Conservation (phyloP, 116 monocot species). For the Posidonia oceanica region DNA sequence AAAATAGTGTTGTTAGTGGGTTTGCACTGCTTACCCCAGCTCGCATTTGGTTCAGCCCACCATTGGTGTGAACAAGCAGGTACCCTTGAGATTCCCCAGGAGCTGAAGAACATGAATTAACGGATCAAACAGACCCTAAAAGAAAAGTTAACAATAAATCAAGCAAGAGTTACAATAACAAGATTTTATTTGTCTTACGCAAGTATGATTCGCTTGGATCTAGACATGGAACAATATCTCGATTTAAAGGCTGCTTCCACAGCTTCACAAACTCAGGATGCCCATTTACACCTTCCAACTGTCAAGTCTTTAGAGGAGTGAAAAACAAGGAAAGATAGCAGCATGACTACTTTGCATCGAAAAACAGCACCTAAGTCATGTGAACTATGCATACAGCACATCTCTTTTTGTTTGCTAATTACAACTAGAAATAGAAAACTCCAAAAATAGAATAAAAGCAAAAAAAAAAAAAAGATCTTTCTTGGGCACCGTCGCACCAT, state of each 20-base stretch:
- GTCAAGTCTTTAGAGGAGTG: conserved; percentile 42
- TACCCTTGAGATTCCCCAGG: conserved; percentile 62
- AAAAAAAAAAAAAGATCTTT: too few species aligned
- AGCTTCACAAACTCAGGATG: conserved; percentile 35
- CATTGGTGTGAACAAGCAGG: conserved; percentile 80
- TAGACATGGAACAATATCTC: conserved; percentile 48
- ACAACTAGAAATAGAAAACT: too few species aligned
- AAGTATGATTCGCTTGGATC: conserved; percentile 29
- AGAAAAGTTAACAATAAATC: background rate
- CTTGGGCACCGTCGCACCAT: too few species aligned
- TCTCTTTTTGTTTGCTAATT: too few species aligned
- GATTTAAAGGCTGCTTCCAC: conserved; percentile 54
- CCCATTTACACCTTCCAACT: conserved; percentile 32
- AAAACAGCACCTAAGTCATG: background rate
- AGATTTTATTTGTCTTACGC: conserved; percentile 16
- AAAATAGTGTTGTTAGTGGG: background rate
- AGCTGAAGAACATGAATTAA: conserved; percentile 25
- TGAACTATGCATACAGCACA: background rate
- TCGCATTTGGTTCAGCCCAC: conserved; percentile 95
- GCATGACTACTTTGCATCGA: conserved; percentile 18
- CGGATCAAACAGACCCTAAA: background rate
- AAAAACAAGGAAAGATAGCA: conserved; percentile 37
- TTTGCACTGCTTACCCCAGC: conserved; percentile 48
- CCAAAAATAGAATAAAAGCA: background rate
- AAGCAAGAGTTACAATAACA: background rate